Percentiles rank a stretch among this genome's conserved stretches.
Evolutionary conservation across 495 filamentous ascomycete species (phyloP).

Genomic region (Delitschia confertaspora): DNA sequence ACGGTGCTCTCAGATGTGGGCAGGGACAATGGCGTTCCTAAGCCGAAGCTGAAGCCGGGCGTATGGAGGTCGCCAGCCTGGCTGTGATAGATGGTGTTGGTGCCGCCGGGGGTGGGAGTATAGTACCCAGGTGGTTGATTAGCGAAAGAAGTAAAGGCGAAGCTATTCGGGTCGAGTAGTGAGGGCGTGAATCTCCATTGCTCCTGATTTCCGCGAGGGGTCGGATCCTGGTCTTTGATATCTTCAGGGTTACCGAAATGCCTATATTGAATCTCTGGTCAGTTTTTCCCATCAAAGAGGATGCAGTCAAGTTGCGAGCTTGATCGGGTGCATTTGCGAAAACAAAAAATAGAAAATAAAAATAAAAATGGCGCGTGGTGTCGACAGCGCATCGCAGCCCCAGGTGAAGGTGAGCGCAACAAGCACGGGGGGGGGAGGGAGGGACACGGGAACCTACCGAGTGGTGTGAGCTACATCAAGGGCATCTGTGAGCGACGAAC

Average conservation of each 20-base stretch:
- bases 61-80: constrained; percentile 89
- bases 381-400: constrained; percentile 10
- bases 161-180: constrained; percentile 73
- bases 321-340: background rate
- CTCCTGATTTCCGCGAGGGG: constrained; percentile 65
- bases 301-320: background rate
- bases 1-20: constrained; percentile 54
- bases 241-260: constrained; percentile 43
- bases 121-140: constrained; percentile 79
- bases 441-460: constrained; percentile 28
- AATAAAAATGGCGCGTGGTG: constrained; percentile 3
- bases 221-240: constrained; percentile 71
- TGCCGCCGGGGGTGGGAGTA: constrained; percentile 78
- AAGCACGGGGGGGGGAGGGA: background rate
- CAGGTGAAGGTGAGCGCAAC: background rate
- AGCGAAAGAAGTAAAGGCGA: constrained; percentile 65
- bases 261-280: constrained; percentile 28
- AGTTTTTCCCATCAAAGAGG: constrained; percentile 1
- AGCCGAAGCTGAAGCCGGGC: constrained; percentile 58
- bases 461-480: constrained; percentile 31
- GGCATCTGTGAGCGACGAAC: constrained; percentile 32
- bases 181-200: constrained; percentile 79
- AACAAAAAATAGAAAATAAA: background rate
- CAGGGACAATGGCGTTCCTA: constrained; percentile 79
- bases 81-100: constrained; percentile 69